Evolutionary conservation across 768 basidiomycete genomes (phyloP).

Genomic region (Macrocybe gigantea): DNA sequence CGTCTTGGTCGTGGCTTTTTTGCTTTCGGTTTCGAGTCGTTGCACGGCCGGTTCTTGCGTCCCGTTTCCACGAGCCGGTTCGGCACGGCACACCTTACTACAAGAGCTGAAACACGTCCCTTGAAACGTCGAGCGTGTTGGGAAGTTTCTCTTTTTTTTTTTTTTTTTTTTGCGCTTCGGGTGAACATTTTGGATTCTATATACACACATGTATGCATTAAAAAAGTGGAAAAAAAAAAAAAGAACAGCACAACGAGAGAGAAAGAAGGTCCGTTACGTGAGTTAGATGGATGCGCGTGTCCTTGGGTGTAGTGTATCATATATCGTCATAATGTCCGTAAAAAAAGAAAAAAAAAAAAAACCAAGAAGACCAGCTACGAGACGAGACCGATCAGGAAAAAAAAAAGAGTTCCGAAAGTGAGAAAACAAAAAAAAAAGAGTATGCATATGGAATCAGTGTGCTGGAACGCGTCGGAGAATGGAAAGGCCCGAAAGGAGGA

Average conservation of each 20-base stretch:
- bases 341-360: neutral
- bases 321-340: neutral
- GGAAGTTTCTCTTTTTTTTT: too few species aligned
- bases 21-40: too few species aligned
- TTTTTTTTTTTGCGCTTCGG: too few species aligned
- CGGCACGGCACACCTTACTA: too few species aligned
- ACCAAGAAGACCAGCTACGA: neutral
- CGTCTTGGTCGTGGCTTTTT: too few species aligned
- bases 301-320: neutral
- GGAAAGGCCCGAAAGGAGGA: slow-evolving; percentile 62
- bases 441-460: too few species aligned
- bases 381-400: neutral
- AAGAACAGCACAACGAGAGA: neutral
- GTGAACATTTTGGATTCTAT: too few species aligned
- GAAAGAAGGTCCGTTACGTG: neutral
- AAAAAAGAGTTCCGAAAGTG: neutral
- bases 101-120: too few species aligned
- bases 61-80: too few species aligned
- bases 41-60: too few species aligned
- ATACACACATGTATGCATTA: too few species aligned
- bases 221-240: neutral
- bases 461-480: slow-evolving; percentile 31
- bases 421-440: neutral
- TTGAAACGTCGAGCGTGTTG: too few species aligned
- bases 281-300: neutral